Percentiles rank a stretch among this genome's conserved stretches.
Evolutionary conservation across 2,329 filamentous ascomycete species (phyloP).

Genomic region (Epichloe glyceriae): DNA sequence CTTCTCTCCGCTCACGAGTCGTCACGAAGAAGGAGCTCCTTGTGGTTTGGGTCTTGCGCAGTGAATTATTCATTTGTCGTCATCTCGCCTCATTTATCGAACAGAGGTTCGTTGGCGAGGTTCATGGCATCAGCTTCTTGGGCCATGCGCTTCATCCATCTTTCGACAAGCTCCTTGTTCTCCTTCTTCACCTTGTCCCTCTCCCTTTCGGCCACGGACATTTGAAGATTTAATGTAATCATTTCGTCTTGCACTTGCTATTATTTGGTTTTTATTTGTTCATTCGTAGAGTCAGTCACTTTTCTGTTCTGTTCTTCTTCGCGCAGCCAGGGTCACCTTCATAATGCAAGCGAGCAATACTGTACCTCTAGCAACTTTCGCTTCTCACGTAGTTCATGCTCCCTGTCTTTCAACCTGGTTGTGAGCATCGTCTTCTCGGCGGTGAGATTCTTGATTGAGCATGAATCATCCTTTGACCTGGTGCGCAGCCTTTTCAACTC

Average conservation of each 20-base stretch:
- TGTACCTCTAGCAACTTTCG: conserved; percentile 63
- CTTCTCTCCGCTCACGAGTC: not conserved
- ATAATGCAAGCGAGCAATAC: not conserved
- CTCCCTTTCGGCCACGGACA: conserved; percentile 73
- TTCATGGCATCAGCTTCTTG: conserved; percentile 86
- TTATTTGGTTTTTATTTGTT: not conserved
- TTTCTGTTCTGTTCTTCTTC: not conserved
- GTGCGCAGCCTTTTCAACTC: conserved; percentile 52
- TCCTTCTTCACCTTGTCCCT: conserved; percentile 61
- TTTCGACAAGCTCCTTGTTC: conserved; percentile 77
- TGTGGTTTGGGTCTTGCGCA: not conserved
- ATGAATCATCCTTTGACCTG: conserved; percentile 45
- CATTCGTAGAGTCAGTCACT: not conserved
- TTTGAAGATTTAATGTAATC: conserved; percentile 72
- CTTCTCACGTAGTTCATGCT: conserved; percentile 77
- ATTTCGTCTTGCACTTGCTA: conserved; percentile 86
- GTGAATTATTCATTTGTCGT: not conserved
- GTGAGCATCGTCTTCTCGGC: conserved; percentile 48
- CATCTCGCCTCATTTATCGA: conserved; percentile 9
- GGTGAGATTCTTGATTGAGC: conserved; percentile 48
- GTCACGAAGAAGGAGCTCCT: not conserved
- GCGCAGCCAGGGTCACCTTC: too few relatives aligned
- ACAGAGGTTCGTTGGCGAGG: conserved; percentile 38
- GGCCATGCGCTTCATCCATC: conserved; percentile 83
- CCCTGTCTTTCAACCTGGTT: conserved; percentile 61